Percentiles rank a stretch among this genome's conserved stretches.
Evolutionary conservation across 768 basidiomycete genomes (phyloP).

Genomic region (Lentinula sp.): DNA sequence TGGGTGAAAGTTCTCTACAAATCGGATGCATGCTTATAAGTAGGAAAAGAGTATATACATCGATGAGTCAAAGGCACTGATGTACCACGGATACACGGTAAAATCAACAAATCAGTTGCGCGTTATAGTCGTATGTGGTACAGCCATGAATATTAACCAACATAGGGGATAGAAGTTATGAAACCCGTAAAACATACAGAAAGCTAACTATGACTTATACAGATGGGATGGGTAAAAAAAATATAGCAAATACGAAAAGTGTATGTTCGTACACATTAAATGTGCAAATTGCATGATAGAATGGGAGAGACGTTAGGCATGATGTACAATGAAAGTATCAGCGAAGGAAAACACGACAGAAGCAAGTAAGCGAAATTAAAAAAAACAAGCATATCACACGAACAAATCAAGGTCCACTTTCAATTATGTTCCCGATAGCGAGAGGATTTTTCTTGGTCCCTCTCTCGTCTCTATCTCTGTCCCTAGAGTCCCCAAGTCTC

Average conservation of each 20-base stretch:
- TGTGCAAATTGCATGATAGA: no score
- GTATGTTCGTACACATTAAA: no score
- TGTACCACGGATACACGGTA: background rate
- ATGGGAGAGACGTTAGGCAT: no score
- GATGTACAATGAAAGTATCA: background rate
- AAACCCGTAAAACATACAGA: background rate
- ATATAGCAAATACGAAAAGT: no score
- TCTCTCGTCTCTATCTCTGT: conserved; percentile 3
- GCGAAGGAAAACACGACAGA: background rate
- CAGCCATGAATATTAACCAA: no score
- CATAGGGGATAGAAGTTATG: background rate
- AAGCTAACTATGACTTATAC: no score
- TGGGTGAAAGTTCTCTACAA: no score
- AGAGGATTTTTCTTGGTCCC: conserved; percentile 4
- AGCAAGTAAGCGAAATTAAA: background rate
- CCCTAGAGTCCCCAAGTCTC: background rate
- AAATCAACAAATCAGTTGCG: background rate
- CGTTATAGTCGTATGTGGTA: no score
- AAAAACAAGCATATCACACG: background rate
- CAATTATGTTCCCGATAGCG: conserved; percentile 2
- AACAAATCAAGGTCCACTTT: background rate
- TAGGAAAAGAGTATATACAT: no score
- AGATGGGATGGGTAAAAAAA: no score
- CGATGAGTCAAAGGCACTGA: no score
- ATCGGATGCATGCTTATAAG: no score